Conservation (phyloP, 1,139 yeast genomes). For the Pichia sp. region DNA sequence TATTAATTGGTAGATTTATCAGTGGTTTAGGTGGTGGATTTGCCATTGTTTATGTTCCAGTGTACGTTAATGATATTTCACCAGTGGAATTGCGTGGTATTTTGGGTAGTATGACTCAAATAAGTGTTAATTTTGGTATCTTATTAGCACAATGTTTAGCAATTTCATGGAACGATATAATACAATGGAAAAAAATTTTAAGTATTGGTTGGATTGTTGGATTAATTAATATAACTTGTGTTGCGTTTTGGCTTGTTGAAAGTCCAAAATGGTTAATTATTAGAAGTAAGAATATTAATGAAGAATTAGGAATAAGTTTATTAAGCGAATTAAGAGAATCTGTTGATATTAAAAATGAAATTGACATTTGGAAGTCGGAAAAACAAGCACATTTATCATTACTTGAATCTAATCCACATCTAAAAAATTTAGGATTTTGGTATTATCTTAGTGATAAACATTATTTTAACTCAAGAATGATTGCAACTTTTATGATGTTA, state of each 20-base stretch:
- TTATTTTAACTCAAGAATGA: conserved; percentile 53
- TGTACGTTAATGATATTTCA: conserved; percentile 73
- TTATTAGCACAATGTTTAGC: conserved; percentile 73
- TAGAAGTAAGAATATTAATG: conserved; percentile 23
- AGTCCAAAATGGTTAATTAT: conserved; percentile 74
- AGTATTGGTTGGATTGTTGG: conserved; percentile 55
- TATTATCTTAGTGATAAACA: conserved; percentile 47
- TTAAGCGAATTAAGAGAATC: conserved; percentile 20
- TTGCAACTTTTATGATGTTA: conserved; percentile 69
- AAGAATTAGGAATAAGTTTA: conserved; percentile 27
- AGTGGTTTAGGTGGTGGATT: conserved; percentile 87
- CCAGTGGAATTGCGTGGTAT: conserved; percentile 66
- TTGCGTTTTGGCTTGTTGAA: conserved; percentile 50
- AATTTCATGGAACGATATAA: conserved; percentile 54
- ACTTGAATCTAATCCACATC: conserved; percentile 19
- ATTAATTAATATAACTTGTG: conserved; percentile 39
- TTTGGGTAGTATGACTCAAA: conserved; percentile 84
- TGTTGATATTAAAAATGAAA: conserved; percentile 16
- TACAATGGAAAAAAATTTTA: conserved; percentile 68
- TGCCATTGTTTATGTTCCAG: conserved; percentile 77
- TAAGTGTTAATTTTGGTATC: conserved; percentile 79
- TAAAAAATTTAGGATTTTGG: conserved; percentile 23
- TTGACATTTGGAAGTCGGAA: conserved; percentile 27
- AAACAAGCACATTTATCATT: conserved; percentile 16
- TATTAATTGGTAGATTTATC: conserved; percentile 66